phyloP scores from a whole-genome alignment of 1,284 basidiomycete genomes.

The Schizophyllum amplum region DNA sequence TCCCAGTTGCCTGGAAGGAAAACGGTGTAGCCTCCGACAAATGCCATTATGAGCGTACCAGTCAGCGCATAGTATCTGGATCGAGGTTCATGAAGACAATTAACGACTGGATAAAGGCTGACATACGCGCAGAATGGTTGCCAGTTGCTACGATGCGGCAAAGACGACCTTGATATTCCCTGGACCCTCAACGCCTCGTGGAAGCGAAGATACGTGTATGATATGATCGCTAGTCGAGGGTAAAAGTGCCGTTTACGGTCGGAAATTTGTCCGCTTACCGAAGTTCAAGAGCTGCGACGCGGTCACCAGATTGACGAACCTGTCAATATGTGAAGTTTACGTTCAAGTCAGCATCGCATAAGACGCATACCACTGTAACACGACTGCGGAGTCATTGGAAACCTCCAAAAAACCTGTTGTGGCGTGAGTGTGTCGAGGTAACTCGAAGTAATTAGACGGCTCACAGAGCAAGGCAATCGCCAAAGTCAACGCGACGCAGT shows the following conservation, averaged over 20 bases:
- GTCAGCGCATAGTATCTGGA: constrained; percentile 32
- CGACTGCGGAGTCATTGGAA: constrained; percentile 36
- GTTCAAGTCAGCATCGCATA: not conserved
- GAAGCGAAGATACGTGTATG: constrained; percentile 37
- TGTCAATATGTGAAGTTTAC: constrained; percentile 7
- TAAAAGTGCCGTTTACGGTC: not conserved
- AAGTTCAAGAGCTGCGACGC: constrained; percentile 39
- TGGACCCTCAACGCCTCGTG: constrained; percentile 51
- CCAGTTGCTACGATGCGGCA: constrained; percentile 43
- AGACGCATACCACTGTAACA: constrained; percentile 32
- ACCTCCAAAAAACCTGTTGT: constrained; percentile 35
- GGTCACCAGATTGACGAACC: constrained; percentile 39
- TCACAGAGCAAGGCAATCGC: constrained; percentile 32
- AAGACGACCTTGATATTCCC: constrained; percentile 46
- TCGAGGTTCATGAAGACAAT: constrained; percentile 5
- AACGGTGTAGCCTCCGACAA: constrained; percentile 42
- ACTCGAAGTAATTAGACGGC: constrained; percentile 8
- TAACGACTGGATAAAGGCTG: not conserved
- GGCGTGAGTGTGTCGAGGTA: not conserved
- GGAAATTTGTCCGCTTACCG: not conserved
- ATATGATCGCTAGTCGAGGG: constrained; percentile 25
- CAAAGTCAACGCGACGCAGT: constrained; percentile 31
- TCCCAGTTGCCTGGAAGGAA: constrained; percentile 53
- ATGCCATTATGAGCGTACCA: constrained; percentile 42
- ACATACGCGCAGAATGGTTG: constrained; percentile 42